Conservation (phyloP, 495 filamentous ascomycete species). For the Penicillium flavigenum region DNA sequence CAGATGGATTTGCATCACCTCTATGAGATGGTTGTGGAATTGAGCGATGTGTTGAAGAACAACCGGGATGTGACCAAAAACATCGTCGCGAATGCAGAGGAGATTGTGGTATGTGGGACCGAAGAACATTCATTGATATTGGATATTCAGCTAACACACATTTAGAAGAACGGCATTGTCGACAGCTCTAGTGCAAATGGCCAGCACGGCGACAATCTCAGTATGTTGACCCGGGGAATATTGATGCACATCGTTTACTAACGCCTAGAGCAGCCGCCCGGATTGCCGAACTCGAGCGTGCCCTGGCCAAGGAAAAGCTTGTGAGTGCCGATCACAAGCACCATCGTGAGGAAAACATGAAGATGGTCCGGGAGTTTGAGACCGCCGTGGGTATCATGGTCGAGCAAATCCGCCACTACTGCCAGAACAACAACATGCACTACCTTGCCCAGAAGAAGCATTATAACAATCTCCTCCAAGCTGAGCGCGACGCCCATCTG, state of each 20-base stretch:
- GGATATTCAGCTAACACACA: slow-evolving; percentile 17
- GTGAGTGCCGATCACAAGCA: slow-evolving; percentile 46
- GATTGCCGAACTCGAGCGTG: slow-evolving; percentile 52
- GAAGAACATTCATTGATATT: neutral
- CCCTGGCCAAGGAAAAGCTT: slow-evolving; percentile 51
- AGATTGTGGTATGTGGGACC: slow-evolving; percentile 52
- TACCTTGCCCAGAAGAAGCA: slow-evolving; percentile 56
- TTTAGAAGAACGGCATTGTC: slow-evolving; percentile 44
- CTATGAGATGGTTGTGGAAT: slow-evolving; percentile 77
- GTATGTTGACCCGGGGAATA: slow-evolving; percentile 25
- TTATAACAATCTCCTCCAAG: slow-evolving; percentile 58
- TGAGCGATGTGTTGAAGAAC: slow-evolving; percentile 71
- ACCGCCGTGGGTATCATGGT: slow-evolving; percentile 54
- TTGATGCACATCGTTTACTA: neutral
- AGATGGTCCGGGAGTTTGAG: slow-evolving; percentile 60
- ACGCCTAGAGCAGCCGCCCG: slow-evolving; percentile 38
- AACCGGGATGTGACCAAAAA: slow-evolving; percentile 75
- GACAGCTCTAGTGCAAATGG: slow-evolving; percentile 45
- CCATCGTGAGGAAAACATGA: slow-evolving; percentile 52
- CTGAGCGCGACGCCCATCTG: slow-evolving; percentile 56
- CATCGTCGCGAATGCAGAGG: slow-evolving; percentile 67
- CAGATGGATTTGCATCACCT: slow-evolving; percentile 86
- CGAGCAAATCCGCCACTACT: slow-evolving; percentile 61
- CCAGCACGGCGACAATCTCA: slow-evolving; percentile 49
- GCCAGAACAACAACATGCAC: slow-evolving; percentile 59